Conservation (phyloP, 805 yeast species). For the Yarrowia sp. region DNA sequence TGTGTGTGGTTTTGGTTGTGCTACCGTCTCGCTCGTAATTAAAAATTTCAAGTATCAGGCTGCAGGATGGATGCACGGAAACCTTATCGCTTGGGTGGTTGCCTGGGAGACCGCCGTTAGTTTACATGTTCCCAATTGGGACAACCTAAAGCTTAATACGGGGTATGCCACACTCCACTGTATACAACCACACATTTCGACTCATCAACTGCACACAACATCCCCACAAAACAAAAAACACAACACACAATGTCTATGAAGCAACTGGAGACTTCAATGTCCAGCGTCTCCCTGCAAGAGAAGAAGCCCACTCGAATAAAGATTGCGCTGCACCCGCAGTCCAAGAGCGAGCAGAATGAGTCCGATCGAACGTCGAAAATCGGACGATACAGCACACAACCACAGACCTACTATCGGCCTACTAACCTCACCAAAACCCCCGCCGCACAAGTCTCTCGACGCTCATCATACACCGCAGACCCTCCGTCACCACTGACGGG, state of each 20-base stretch:
- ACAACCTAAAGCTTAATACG: neutral
- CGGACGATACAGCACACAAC: slow-evolving; percentile 7
- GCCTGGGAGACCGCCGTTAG: neutral
- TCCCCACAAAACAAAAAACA: neutral
- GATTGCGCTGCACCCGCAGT: slow-evolving; percentile 23
- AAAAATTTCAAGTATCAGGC: neutral
- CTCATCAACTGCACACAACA: neutral
- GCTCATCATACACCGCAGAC: neutral
- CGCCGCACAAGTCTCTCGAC: neutral
- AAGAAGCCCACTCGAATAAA: slow-evolving; percentile 23
- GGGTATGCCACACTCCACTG: neutral
- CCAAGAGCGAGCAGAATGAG: slow-evolving; percentile 22
- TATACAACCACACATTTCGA: neutral
- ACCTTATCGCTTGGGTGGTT: neutral
- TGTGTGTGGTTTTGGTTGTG: neutral
- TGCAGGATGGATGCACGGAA: neutral
- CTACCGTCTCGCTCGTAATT: neutral
- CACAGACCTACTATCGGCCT: slow-evolving; percentile 16
- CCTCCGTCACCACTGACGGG: slow-evolving; percentile 31
- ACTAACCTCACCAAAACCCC: slow-evolving; percentile 11
- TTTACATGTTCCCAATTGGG: slow-evolving; percentile 13
- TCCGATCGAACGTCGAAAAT: neutral
- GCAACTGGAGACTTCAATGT: slow-evolving; percentile 31
- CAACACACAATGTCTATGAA: slow-evolving; percentile 29
- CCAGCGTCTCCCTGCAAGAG: slow-evolving; percentile 33